Evolutionary conservation across 78 protist species (phyloP).

Genomic region (Dictyostelium citrinum): DNA sequence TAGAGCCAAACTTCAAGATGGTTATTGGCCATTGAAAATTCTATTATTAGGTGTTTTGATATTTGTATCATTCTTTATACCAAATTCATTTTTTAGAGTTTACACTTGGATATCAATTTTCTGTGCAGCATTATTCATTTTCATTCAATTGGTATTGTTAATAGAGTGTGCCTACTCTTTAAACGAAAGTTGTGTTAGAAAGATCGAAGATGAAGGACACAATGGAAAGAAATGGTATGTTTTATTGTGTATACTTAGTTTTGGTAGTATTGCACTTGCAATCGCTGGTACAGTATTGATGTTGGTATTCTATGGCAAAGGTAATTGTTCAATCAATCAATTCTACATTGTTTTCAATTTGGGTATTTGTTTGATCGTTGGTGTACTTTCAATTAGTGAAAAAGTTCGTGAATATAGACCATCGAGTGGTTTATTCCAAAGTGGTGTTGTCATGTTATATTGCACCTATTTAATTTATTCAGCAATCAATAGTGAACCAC

Average conservation of each 20-base stretch:
- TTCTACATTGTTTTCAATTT: conserved; percentile 79
- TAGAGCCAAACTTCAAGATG: conserved; percentile 73
- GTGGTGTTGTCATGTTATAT: conserved; percentile 79
- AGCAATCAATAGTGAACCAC: conserved; percentile 83
- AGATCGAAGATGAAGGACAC: conserved; percentile 77
- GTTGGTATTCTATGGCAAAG: conserved; percentile 49
- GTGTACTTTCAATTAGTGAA: conserved; percentile 53
- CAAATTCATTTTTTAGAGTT: conserved; percentile 51
- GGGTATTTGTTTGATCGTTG: conserved; percentile 35
- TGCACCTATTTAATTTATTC: conserved; percentile 77
- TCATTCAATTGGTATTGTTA: conserved; percentile 68
- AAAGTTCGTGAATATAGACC: conserved; percentile 67
- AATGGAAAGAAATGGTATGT: conserved; percentile 24
- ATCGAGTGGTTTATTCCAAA: conserved; percentile 85
- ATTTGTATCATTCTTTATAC: conserved; percentile 75
- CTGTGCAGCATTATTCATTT: conserved; percentile 75
- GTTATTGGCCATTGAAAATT: conserved; percentile 72
- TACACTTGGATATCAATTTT: conserved; percentile 62
- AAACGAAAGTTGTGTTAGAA: conserved; percentile 49
- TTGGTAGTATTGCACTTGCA: conserved; percentile 19
- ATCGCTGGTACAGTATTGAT: conserved; percentile 28
- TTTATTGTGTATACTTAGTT: not conserved
- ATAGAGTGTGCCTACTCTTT: conserved; percentile 71
- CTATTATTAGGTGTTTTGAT: conserved; percentile 42
- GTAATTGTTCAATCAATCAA: conserved; percentile 51